These are phyloP conservation scores for Aspergillus intermedius DNA, from an alignment of 2,329 filamentous ascomycete species.

Conservation along the genomic window DNA sequence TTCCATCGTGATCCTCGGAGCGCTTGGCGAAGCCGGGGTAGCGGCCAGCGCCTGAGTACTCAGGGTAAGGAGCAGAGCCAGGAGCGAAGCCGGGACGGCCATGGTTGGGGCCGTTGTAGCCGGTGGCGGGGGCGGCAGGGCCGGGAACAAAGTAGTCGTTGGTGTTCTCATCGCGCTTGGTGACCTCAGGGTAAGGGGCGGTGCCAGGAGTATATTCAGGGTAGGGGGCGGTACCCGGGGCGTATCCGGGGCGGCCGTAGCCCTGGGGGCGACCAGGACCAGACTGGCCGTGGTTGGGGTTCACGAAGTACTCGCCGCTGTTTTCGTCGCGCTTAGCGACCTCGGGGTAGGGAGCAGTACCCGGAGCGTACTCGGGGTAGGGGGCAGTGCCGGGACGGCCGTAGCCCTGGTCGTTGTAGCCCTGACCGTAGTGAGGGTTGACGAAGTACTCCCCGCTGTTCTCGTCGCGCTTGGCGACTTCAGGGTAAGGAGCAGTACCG, in stretches of 20 bases:
- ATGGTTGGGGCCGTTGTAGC: too few relatives aligned
- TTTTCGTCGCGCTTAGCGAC: neutral
- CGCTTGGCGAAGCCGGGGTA: too few relatives aligned
- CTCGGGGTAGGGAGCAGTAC: neutral
- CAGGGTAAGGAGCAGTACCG: neutral
- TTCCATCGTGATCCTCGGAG: too few relatives aligned
- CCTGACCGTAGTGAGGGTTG: neutral
- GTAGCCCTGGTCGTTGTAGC: too few relatives aligned
- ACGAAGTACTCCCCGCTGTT: too few relatives aligned
- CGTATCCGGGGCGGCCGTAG: neutral
- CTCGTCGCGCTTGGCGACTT: neutral
- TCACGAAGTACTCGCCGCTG: neutral
- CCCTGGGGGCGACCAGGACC: too few relatives aligned
- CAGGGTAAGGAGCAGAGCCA: too few relatives aligned
- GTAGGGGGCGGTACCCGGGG: neutral
- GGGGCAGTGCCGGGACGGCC: too few relatives aligned
- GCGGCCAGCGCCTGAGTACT: too few relatives aligned
- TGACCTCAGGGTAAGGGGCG: neutral
- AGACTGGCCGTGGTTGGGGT: neutral
- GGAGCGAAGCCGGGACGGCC: too few relatives aligned
- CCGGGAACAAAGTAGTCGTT: neutral
- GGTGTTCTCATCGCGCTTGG: neutral
- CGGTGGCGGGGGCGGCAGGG: neutral
- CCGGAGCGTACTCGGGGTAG: neutral
- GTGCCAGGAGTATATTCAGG: neutral